These are phyloP conservation scores for Salmacisia buchloeana DNA, from an alignment of 1,284 basidiomycete genomes.

Conservation along the genomic window DNA sequence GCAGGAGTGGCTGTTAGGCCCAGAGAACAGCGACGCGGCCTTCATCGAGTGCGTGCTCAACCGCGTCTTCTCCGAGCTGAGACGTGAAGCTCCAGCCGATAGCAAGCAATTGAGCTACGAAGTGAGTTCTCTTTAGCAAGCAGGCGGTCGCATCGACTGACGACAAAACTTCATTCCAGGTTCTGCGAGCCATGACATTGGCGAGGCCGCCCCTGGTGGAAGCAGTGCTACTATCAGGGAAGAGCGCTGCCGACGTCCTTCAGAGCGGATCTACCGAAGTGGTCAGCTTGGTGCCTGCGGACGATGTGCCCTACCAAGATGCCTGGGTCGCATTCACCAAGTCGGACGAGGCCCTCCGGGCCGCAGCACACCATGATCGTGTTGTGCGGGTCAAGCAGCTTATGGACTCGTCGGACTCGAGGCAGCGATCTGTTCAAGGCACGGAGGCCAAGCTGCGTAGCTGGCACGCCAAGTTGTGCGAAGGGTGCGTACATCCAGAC, in stretches of 20 bases:
- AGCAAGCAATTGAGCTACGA: background rate
- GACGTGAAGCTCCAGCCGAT: background rate
- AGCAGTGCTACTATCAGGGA: constrained; percentile 11
- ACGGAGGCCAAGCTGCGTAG: constrained; percentile 30
- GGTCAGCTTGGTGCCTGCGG: background rate
- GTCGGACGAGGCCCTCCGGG: constrained; percentile 25
- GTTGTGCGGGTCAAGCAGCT: constrained; percentile 26
- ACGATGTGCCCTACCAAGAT: constrained; percentile 14
- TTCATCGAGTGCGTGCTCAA: constrained; percentile 38
- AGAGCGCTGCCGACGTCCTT: constrained; percentile 10
- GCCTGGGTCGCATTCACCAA: constrained; percentile 28
- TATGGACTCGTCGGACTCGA: constrained; percentile 22
- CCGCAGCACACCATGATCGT: constrained; percentile 34
- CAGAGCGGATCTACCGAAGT: background rate
- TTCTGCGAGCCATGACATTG: constrained; percentile 26
- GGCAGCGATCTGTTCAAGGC: constrained; percentile 21
- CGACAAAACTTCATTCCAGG: constrained; percentile 16
- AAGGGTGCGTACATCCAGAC: constrained; percentile 2
- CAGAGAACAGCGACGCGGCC: constrained; percentile 15
- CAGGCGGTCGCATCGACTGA: background rate
- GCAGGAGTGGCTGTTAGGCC: background rate
- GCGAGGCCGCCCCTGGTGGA: constrained; percentile 23
- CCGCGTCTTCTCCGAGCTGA: constrained; percentile 13
- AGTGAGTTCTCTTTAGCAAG: background rate
- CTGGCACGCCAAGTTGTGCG: constrained; percentile 33